phyloP scores from a whole-genome alignment of 2,329 filamentous ascomycete species.

The Fusarium circinatum region DNA sequence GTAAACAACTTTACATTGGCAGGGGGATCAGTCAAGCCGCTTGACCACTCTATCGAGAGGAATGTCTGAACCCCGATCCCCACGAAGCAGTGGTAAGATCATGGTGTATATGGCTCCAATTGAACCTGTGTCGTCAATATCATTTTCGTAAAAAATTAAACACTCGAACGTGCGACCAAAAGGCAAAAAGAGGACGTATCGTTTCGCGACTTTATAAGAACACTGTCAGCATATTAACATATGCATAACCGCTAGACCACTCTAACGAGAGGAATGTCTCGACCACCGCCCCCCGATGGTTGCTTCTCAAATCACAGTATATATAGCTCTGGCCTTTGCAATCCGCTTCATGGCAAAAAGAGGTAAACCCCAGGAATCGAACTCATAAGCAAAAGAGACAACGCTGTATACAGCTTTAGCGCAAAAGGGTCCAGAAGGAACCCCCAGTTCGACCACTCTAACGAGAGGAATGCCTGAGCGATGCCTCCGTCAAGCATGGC shows the following conservation, averaged over 20 bases:
- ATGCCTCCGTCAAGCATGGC: not conserved
- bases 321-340: not conserved
- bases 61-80: not conserved
- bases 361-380: fast-evolving
- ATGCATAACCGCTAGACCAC: not conserved
- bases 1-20: not conserved
- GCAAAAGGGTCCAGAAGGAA: not conserved
- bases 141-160: not conserved
- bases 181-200: not conserved
- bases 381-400: not conserved
- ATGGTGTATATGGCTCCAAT: not conserved
- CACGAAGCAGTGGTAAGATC: not conserved
- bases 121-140: not conserved
- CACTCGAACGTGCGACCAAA: not conserved
- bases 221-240: not conserved
- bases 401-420: not conserved
- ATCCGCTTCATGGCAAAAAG: not conserved
- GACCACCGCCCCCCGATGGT: not conserved
- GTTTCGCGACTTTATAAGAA: fast-evolving
- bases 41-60: not conserved
- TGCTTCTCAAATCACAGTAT: not conserved
- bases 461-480: not conserved
- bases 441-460: not conserved
- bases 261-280: not conserved
- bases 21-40: not conserved